A percentile compares a stretch with the other conserved stretches of the same genome.
phyloP scores from a whole-genome alignment of 2,329 filamentous ascomycete genomes.

The Claviceps sorghi region DNA sequence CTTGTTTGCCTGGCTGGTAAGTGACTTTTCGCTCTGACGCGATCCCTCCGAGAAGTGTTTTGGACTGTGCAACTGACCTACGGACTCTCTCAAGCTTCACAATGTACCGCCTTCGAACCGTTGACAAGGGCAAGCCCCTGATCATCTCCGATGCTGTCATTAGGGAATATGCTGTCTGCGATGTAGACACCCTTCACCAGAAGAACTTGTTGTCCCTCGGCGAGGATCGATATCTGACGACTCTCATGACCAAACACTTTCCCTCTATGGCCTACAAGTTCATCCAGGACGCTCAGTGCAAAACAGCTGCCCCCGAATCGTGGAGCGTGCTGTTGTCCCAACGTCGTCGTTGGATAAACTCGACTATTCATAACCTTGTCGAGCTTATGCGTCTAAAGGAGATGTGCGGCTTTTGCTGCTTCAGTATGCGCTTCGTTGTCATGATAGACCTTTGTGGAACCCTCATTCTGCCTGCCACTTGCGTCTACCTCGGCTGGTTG shows the following conservation, averaged over 20 bases:
- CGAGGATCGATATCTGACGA: slow-evolving; percentile 94
- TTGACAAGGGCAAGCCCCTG: slow-evolving; percentile 83
- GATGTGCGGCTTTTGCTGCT: slow-evolving; percentile 97
- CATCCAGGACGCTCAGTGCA: slow-evolving; percentile 79
- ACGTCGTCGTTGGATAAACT: slow-evolving; percentile 98
- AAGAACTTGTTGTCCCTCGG: slow-evolving; percentile 90
- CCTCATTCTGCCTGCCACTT: slow-evolving; percentile 79
- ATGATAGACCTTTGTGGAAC: slow-evolving; percentile 90
- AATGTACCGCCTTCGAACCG: slow-evolving; percentile 94
- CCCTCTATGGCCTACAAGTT: slow-evolving; percentile 94
- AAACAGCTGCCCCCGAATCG: slow-evolving; percentile 83
- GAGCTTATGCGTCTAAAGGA: slow-evolving; percentile 84
- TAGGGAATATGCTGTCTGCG: slow-evolving; percentile 72
- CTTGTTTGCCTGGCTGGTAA: slow-evolving; percentile 96
- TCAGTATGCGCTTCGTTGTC: slow-evolving; percentile 94
- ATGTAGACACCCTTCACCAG: slow-evolving; percentile 89
- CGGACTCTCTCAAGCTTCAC: slow-evolving; percentile 56
- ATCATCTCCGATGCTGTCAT: slow-evolving; percentile 87
- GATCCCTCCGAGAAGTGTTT: not conserved
- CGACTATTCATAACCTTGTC: slow-evolving; percentile 88
- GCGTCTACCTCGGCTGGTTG: slow-evolving; percentile 72
- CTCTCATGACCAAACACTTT: slow-evolving; percentile 96
- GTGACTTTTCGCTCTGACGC: slow-evolving; percentile 23
- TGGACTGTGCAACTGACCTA: slow-evolving; percentile 12
- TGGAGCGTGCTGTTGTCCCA: slow-evolving; percentile 95